Percentiles rank a stretch among this genome's conserved stretches.
Evolutionary conservation across 192 early-diverging fungal genomes (phyloP).

Genomic region (Thoreauomyces humboldtii): DNA sequence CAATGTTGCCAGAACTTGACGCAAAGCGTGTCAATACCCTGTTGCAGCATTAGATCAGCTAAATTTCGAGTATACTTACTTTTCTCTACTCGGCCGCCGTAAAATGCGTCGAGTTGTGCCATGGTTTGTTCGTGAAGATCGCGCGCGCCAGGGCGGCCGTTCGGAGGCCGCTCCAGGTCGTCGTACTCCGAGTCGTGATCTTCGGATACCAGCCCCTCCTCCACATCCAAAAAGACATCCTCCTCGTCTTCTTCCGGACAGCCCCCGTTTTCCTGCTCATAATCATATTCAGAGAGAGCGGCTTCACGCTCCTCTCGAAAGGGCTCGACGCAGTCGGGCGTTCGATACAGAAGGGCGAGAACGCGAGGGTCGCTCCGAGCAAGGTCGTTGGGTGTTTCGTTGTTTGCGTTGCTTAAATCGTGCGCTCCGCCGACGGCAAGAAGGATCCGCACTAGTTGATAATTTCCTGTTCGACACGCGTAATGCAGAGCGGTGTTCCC

Average conservation of each 20-base stretch:
- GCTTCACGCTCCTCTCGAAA: too few relatives aligned
- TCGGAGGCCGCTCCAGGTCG: slow-evolving; percentile 12
- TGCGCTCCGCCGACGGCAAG: slow-evolving; percentile 14
- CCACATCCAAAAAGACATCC: neutral
- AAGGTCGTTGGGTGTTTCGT: slow-evolving; percentile 11
- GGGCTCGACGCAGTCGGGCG: too few relatives aligned
- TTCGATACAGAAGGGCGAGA: slow-evolving; percentile 7
- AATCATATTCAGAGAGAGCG: neutral
- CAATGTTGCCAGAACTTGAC: slow-evolving; percentile 5
- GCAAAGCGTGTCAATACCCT: too few relatives aligned
- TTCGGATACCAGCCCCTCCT: neutral
- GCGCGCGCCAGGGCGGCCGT: slow-evolving; percentile 2
- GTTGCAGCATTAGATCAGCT: too few relatives aligned
- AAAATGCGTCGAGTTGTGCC: slow-evolving; percentile 8
- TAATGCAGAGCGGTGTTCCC: slow-evolving; percentile 35
- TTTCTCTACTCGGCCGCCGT: slow-evolving; percentile 11
- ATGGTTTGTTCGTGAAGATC: slow-evolving; percentile 18
- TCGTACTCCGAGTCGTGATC: slow-evolving; percentile 8
- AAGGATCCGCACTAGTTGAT: slow-evolving; percentile 1
- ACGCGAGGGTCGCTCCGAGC: slow-evolving; percentile 13
- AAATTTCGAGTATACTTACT: slow-evolving; percentile 19
- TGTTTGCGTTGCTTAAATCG: neutral
- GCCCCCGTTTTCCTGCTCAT: neutral
- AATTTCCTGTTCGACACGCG: slow-evolving; percentile 21
- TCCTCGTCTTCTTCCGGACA: neutral